Conservation (phyloP, 2,329 filamentous ascomycete genomes). For the Paecilomyces sp. region DNA sequence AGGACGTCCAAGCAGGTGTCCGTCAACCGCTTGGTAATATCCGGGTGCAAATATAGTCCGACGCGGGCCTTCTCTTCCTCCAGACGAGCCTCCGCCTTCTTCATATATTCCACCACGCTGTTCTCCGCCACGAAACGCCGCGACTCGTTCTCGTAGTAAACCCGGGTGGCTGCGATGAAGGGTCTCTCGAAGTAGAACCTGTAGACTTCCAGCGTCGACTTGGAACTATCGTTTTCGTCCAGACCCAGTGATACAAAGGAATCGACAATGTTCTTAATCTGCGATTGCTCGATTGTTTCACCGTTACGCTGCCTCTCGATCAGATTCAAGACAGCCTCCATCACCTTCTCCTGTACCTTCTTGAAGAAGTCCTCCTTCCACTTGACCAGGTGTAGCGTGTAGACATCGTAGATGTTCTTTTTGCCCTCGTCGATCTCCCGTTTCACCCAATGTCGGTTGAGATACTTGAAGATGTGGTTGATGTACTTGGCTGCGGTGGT, state of each 20-base stretch:
- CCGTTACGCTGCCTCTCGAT: slow-evolving; percentile 96
- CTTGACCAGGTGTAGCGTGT: slow-evolving; percentile 89
- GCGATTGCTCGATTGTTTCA: slow-evolving; percentile 92
- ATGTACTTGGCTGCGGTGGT: slow-evolving; percentile 95
- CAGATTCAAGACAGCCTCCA: slow-evolving; percentile 88
- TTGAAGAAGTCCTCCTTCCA: slow-evolving; percentile 91
- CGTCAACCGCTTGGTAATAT: slow-evolving; percentile 79
- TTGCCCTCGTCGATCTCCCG: slow-evolving; percentile 98
- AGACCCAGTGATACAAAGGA: slow-evolving; percentile 93
- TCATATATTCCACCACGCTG: slow-evolving; percentile 98
- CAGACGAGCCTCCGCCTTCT: slow-evolving; percentile 87
- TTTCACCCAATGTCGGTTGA: slow-evolving; percentile 98
- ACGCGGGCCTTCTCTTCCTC: slow-evolving; percentile 94
- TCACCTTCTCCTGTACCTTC: slow-evolving; percentile 77
- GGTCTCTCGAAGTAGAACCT: slow-evolving; percentile 86
- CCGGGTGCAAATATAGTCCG: slow-evolving; percentile 79
- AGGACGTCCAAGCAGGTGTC: slow-evolving; percentile 82
- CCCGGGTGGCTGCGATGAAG: slow-evolving; percentile 75
- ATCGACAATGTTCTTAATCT: slow-evolving; percentile 95
- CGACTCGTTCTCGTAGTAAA: slow-evolving; percentile 88
- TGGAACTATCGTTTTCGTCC: slow-evolving; percentile 86
- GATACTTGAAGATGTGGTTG: slow-evolving; percentile 91
- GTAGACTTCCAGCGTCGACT: slow-evolving; percentile 94
- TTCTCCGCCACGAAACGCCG: slow-evolving; percentile 94
- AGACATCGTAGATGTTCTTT: slow-evolving; percentile 96